A percentile compares a stretch with the other conserved stretches of the same genome.
Conservation (phyloP, 2,329 filamentous ascomycete genomes). For the Microcyclosporella mali region DNA sequence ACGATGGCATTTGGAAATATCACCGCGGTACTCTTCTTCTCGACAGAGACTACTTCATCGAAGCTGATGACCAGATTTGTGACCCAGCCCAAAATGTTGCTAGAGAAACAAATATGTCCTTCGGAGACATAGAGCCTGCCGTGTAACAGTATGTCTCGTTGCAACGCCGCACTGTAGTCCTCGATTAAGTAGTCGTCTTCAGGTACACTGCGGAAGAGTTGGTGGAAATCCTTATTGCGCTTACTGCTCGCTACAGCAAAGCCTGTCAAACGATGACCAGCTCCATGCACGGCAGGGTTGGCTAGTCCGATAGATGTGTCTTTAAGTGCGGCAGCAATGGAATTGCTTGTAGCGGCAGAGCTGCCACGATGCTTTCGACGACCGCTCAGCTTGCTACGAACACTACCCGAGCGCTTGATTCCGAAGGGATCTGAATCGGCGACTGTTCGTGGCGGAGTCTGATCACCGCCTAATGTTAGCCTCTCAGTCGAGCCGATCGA, state of each 20-base stretch:
- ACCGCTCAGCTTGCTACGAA: slow-evolving; percentile 49
- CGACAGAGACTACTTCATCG: slow-evolving; percentile 92
- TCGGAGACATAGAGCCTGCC: slow-evolving; percentile 94
- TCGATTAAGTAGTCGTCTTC: slow-evolving; percentile 98
- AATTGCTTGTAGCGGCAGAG: slow-evolving; percentile 63
- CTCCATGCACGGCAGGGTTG: slow-evolving; percentile 52
- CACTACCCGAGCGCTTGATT: slow-evolving; percentile 49
- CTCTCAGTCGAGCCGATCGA: slow-evolving; percentile 36
- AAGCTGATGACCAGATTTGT: slow-evolving; percentile 97
- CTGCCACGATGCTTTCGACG: slow-evolving; percentile 70
- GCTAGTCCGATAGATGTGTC: slow-evolving; percentile 65
- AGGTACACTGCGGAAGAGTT: slow-evolving; percentile 88
- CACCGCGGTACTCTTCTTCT: slow-evolving; percentile 92
- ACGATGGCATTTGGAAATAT: slow-evolving; percentile 97
- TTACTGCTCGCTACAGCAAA: slow-evolving; percentile 96
- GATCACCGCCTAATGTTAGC: slow-evolving; percentile 46
- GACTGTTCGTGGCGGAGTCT: slow-evolving; percentile 58
- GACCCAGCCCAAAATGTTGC: slow-evolving; percentile 97
- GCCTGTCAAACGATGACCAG: slow-evolving; percentile 74
- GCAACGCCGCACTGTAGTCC: slow-evolving; percentile 93
- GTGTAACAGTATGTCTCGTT: slow-evolving; percentile 90
- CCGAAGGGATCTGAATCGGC: slow-evolving; percentile 51
- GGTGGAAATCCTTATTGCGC: slow-evolving; percentile 91
- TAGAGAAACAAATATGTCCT: slow-evolving; percentile 95
- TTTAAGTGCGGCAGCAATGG: slow-evolving; percentile 65